Base-by-base conservation (phyloP, 1,284 basidiomycete genomes). In the Apiotrichum veenhuisii region DNA sequence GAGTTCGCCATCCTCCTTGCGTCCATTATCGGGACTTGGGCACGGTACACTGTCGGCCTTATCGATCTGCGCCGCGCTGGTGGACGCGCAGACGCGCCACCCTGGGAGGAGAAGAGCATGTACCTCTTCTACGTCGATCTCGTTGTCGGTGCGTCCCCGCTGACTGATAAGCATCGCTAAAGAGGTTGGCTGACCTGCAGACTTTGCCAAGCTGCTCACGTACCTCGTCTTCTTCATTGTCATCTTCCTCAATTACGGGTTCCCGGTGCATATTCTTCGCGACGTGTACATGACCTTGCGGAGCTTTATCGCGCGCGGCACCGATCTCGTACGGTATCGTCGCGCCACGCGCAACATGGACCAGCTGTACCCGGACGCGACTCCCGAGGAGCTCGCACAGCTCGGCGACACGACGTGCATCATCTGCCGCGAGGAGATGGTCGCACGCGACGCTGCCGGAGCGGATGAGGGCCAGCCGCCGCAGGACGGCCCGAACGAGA, bases 91-190 rank as follows among this genome's bases (percentile, higher is more conserved):
- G 89, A 89, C 71, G 91, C 91, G 0, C 89, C 91, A 57, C 84
- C 87, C 47, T 98, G 95, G 96, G 94, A 98, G 75, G 87, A 89
- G 69, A 98, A 98, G 81, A 94, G 90, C 79, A 95, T 97, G 85
- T 95, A 87, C 80, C 81, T 91, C 17, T 96, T 97, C 79, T 97
- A 96, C 71, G 86, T 98, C 62, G 95, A 98, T 68, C 79, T 98
- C 43, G 81, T 82, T n/a, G 94, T 92, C 49, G 91, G 91, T 91
- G 65, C 53, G 80, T 68, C 50, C n/a, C n/a, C 15, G 49, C 44
- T 45, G 11, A 59, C 46, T 30, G 5, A 30, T 12, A 12, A 49
- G 20, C 10, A 1, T 7, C n/a, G 5, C 5, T 3, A 15, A 17
- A 23, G 22, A 57, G 50, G 22, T 3, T 7, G 7, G 50, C 51